Evolutionary conservation across 1,284 basidiomycete species (phyloP).

Genomic region (Marasmius sp.): DNA sequence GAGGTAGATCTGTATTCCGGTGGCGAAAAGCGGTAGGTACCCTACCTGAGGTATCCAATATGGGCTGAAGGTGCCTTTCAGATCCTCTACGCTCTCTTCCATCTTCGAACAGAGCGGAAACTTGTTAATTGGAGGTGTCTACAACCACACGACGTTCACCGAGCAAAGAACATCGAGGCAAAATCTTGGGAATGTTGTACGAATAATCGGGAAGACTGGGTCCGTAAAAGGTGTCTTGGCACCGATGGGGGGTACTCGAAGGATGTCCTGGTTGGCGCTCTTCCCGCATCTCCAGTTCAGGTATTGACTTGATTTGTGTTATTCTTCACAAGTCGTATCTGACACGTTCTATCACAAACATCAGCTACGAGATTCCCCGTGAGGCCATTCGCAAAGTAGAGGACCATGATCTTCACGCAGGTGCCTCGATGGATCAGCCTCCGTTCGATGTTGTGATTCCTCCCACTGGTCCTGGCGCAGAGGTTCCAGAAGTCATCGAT

Average conservation of each 20-base stretch:
- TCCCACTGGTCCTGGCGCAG: not conserved
- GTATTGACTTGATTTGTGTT: no score
- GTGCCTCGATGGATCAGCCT: conserved; percentile 20
- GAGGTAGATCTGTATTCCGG: conserved; percentile 13
- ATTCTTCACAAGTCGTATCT: no score
- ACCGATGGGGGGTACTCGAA: no score
- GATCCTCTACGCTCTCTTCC: conserved; percentile 19
- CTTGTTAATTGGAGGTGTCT: conserved; percentile 8
- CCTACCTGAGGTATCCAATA: not conserved
- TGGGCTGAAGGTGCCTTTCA: not conserved
- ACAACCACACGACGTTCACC: conserved; percentile 8
- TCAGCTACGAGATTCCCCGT: not conserved
- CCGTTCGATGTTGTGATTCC: conserved; percentile 15
- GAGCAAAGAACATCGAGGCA: conserved; percentile 9
- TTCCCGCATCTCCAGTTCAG: no score
- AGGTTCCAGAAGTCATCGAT: not conserved
- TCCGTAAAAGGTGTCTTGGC: no score
- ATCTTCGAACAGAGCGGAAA: conserved; percentile 3
- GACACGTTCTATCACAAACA: no score
- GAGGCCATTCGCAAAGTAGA: conserved; percentile 1
- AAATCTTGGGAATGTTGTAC: conserved; percentile 3
- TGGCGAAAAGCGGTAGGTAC: conserved; percentile 18
- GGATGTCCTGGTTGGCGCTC: no score
- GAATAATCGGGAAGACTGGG: not conserved
- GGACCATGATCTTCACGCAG: conserved; percentile 13